Evolutionary conservation across 2,329 filamentous ascomycete genomes (phyloP).

Genomic region (Botrytis squamosa): DNA sequence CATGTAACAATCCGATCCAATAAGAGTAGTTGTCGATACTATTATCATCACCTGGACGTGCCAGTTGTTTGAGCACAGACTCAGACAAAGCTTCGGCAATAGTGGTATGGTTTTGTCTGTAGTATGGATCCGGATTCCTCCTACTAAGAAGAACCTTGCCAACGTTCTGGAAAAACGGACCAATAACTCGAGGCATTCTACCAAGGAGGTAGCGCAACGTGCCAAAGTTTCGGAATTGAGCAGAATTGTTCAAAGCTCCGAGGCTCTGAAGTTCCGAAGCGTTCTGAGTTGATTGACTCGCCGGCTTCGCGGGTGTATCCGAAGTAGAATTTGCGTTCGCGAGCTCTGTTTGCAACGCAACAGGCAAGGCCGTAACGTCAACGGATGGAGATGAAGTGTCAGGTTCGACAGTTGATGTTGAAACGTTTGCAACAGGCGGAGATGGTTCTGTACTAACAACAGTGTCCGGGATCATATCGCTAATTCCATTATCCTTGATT

Average conservation of each 20-base stretch:
- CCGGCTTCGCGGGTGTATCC: background rate
- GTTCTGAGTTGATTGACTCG: background rate
- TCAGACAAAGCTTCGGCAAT: conserved; percentile 67
- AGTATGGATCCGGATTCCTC: conserved; percentile 65
- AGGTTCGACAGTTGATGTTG: background rate
- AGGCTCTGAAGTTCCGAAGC: conserved; percentile 66
- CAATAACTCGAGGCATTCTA: conserved; percentile 75
- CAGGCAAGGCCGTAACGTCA: background rate
- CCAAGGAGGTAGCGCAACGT: conserved; percentile 74
- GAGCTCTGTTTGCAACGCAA: background rate
- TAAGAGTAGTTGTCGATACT: conserved; percentile 71
- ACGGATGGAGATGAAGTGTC: background rate
- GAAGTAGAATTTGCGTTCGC: background rate
- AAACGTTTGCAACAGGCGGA: conserved; percentile 7
- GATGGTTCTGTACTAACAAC: conserved; percentile 24
- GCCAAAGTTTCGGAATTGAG: conserved; percentile 70
- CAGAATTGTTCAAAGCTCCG: conserved; percentile 44
- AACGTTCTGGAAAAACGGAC: conserved; percentile 80
- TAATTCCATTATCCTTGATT: conserved; percentile 30
- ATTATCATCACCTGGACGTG: conserved; percentile 43
- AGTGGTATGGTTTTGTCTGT: conserved; percentile 52
- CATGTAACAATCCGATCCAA: conserved; percentile 77
- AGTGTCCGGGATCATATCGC: conserved; percentile 19
- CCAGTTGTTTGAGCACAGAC: conserved; percentile 66
- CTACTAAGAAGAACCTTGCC: conserved; percentile 79